phyloP scores from a whole-genome alignment of 768 basidiomycete genomes.

The Lactarius sanguifluus region DNA sequence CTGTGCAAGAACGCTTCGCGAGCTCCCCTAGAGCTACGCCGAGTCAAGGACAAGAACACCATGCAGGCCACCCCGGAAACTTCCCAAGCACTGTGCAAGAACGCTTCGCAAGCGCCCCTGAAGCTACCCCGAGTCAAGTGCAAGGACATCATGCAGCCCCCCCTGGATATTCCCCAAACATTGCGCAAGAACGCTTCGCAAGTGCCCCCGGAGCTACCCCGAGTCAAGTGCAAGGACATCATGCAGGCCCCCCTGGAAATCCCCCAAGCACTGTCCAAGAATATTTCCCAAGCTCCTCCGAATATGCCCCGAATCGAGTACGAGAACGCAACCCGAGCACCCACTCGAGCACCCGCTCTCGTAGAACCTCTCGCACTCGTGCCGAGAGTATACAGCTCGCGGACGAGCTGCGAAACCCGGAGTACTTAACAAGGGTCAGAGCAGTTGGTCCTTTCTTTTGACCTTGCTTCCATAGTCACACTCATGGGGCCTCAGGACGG shows the following conservation, averaged over 20 bases:
- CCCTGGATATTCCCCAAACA: neutral
- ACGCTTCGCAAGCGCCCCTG: neutral
- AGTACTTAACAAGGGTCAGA: constrained; percentile 3
- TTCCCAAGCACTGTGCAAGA: constrained; percentile 5
- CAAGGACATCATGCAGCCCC: neutral
- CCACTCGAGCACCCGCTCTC: constrained; percentile 2
- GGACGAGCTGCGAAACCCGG: constrained; percentile 4
- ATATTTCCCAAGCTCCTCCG: no score
- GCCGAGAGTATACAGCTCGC: constrained; percentile 2
- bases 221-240: neutral
- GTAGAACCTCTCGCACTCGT: neutral
- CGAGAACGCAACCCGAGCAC: constrained; percentile 9
- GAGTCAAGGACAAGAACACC: neutral
- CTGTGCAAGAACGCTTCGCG: constrained; percentile 11
- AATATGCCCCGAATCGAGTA: no score
- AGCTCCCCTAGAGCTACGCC: neutral
- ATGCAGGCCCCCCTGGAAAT: no score
- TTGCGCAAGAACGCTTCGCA: neutral
- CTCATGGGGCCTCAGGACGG: constrained; percentile 2
- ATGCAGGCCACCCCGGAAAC: neutral
- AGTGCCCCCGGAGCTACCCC: neutral
- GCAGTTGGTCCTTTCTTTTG: constrained; percentile 2
- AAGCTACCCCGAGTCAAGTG: neutral
- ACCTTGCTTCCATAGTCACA: constrained; percentile 1
- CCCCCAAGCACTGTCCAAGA: no score